Conservation (phyloP, 1,284 basidiomycete genomes). For the Moniliophthora roreri region DNA sequence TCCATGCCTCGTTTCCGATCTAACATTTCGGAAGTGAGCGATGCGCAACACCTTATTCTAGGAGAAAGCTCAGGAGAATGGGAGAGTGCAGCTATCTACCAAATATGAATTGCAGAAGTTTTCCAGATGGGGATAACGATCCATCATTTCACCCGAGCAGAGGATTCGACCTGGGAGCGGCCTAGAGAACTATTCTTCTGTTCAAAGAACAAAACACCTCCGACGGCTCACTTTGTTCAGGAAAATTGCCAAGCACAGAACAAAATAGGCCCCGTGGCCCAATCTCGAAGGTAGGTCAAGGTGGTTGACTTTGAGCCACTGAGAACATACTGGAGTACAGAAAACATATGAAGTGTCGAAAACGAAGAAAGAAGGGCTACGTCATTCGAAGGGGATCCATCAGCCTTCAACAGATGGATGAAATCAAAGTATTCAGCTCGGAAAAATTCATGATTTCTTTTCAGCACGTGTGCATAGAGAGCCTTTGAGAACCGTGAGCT, state of each 20-base stretch:
- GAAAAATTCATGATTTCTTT: no score
- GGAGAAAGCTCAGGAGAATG: no score
- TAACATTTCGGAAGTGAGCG: neutral
- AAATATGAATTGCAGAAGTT: slow-evolving; percentile 73
- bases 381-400: no score
- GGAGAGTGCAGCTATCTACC: slow-evolving; percentile 72
- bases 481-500: no score
- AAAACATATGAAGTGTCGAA: no score
- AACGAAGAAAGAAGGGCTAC: no score
- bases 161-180: slow-evolving; percentile 88
- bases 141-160: slow-evolving; percentile 87
- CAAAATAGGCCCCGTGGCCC: slow-evolving; percentile 94
- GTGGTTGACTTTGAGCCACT: no score
- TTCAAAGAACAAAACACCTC: slow-evolving; percentile 14
- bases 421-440: no score
- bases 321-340: no score
- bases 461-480: no score
- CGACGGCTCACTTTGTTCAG: slow-evolving; percentile 67
- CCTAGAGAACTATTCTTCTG: slow-evolving; percentile 66
- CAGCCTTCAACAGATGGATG: no score
- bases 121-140: slow-evolving; percentile 85
- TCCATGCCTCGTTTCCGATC: slow-evolving; percentile 45
- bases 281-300: no score
- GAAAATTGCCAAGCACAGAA: slow-evolving; percentile 74
- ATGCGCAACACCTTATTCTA: neutral